Base-by-base conservation (phyloP, 2,329 filamentous ascomycete genomes). In the Fusarium circinatum region DNA sequence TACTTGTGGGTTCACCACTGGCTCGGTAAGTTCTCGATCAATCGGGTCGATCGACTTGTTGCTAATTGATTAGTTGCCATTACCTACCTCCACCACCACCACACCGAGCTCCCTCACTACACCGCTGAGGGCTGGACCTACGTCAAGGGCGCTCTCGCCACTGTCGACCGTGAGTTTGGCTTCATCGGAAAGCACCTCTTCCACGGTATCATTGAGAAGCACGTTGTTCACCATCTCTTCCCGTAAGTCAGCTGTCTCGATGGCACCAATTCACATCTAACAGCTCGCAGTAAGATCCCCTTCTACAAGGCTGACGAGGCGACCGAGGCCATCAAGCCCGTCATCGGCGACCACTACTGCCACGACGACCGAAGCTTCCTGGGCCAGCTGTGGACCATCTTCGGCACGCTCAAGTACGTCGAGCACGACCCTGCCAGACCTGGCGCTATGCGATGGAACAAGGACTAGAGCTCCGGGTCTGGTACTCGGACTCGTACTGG, bases 271-370 rank as follows among this genome's bases (percentile, higher is more conserved):
- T 30, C 18, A 14, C 18, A 41, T 47, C 63, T 72, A 36, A 68
- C 62, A 3, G 15, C 14, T 38, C 12, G 8, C 59, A 80, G 78
- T 45, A 78, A 77, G 57, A 81, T 81, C 48, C 80, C 80, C 47
- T 80, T 81, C 68, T 81, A 90, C 82, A 83, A 89, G 75, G 87
- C 88, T 32, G 85, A 86, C 66, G 84, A 87, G 78, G 88, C 88
- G 28, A 88, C 86, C 18, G 80, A 84, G 66, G 86, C 87, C 78
- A 96, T 98, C 89, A 94, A 95, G 89, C 90, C 90, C 70, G 88
- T 98, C 81, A 97, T 98, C 93, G 96, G 96, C 80, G 86, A 88
- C 77, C 95, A 98, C 88, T 98, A 98, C 87, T 93, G 94, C 78
- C 56, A 58, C 41, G 78, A 79, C 52, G 70, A 76, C 48, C 78